These are phyloP conservation scores for Boletus sp. DNA, from an alignment of 768 basidiomycete genomes.

Conservation along the genomic window DNA sequence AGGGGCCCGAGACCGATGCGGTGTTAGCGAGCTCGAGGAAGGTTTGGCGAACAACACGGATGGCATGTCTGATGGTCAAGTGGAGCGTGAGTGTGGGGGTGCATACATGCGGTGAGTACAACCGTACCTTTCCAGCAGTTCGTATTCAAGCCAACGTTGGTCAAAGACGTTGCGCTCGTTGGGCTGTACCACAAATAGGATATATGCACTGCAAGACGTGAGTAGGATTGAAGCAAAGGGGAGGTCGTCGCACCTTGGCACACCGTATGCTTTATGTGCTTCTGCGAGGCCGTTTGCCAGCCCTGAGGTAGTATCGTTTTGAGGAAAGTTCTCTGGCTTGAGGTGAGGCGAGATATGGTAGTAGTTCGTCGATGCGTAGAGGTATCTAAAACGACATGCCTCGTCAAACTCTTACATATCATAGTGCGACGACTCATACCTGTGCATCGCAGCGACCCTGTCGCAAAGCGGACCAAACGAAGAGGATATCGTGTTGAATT, in stretches of 20 bases:
- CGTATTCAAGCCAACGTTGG: constrained; percentile 86
- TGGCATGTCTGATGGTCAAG: constrained; percentile 54
- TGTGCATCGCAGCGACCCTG: constrained; percentile 67
- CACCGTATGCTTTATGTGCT: constrained; percentile 74
- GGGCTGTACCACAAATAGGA: constrained; percentile 88
- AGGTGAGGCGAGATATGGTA: constrained; percentile 57
- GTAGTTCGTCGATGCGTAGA: constrained; percentile 64
- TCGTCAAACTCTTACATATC: not conserved
- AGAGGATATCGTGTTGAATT: constrained; percentile 95
- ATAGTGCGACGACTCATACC: constrained; percentile 50
- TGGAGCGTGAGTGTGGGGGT: not conserved
- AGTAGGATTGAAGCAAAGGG: not conserved
- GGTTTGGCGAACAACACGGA: constrained; percentile 74
- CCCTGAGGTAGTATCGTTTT: constrained; percentile 67
- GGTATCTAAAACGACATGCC: constrained; percentile 51
- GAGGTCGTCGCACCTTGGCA: constrained; percentile 42
- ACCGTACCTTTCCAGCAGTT: constrained; percentile 72
- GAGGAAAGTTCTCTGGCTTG: constrained; percentile 58
- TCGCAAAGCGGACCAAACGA: constrained; percentile 85
- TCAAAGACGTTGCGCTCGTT: constrained; percentile 94
- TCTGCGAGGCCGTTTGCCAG: constrained; percentile 75
- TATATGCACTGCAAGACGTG: constrained; percentile 39
- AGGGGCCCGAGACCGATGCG: constrained; percentile 50
- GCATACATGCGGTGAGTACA: not conserved
- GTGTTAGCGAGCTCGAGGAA: constrained; percentile 62